Evolutionary conservation across 257 asterid species (phyloP).

Genomic region (Ilex aquifolium): DNA sequence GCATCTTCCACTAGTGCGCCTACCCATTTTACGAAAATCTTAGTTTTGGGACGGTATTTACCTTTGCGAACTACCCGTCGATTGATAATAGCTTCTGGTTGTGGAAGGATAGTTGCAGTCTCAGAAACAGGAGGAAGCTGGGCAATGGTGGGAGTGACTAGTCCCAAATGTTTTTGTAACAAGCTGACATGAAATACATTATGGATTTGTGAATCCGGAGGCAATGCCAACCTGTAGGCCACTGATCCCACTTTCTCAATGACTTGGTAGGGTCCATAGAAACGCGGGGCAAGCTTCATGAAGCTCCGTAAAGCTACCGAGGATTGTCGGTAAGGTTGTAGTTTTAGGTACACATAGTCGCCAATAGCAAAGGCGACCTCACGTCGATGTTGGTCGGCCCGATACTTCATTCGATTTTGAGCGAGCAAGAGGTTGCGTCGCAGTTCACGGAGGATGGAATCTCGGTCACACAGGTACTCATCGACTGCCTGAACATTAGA

Average conservation of each 20-base stretch:
- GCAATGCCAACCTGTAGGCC: not conserved
- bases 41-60: not conserved
- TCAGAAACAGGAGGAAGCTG: not conserved
- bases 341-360: not conserved
- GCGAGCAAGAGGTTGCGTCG: not conserved
- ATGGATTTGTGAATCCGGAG: not conserved
- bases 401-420: not conserved
- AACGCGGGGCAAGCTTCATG: not conserved
- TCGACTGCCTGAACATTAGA: not conserved
- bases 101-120: not conserved
- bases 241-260: not conserved
- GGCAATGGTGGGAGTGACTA: not conserved
- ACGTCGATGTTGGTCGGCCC: not conserved
- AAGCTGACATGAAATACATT: not conserved
- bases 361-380: not conserved
- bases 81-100: not conserved
- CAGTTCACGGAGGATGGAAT: not conserved
- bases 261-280: not conserved
- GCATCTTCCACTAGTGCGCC: not conserved
- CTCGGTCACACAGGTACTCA: not conserved
- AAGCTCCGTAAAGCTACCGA: not conserved
- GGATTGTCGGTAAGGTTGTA: not conserved
- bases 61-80: not conserved
- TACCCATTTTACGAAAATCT: not conserved
- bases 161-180: slow-evolving; percentile 1